A percentile compares a stretch with the other conserved stretches of the same genome.
Evolutionary conservation across 345 rosid species (phyloP).

Genomic region (Raphanus sativus): DNA sequence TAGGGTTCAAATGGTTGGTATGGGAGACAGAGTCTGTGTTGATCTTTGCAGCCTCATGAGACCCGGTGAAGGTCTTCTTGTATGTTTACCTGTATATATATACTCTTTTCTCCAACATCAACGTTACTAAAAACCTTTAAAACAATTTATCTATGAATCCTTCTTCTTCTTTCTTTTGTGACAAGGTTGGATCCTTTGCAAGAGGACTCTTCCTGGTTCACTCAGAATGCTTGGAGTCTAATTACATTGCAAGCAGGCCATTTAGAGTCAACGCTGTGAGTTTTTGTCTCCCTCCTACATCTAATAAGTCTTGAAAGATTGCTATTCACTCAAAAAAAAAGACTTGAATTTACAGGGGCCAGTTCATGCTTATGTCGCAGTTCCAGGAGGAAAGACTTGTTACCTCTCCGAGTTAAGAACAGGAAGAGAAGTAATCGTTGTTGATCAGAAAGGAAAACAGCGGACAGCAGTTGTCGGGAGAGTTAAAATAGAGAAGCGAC

Average conservation of each 20-base stretch:
- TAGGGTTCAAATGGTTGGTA: slow-evolving; percentile 57
- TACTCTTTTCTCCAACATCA: background rate
- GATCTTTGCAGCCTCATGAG: slow-evolving; percentile 94
- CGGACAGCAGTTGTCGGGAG: slow-evolving; percentile 73
- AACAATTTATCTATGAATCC: background rate
- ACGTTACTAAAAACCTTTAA: background rate
- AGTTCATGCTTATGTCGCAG: slow-evolving; percentile 75
- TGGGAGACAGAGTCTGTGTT: slow-evolving; percentile 94
- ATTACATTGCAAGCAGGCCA: slow-evolving; percentile 88
- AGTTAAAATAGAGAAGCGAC: slow-evolving; percentile 83
- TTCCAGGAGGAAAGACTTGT: slow-evolving; percentile 85
- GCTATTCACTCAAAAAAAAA: background rate
- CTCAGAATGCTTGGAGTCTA: slow-evolving; percentile 85
- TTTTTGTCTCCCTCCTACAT: slow-evolving; percentile 5
- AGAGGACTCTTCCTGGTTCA: slow-evolving; percentile 92
- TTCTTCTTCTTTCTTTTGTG: background rate
- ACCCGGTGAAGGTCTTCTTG: slow-evolving; percentile 94
- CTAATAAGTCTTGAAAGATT: background rate
- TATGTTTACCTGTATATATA: slow-evolving; percentile 38
- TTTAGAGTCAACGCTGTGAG: slow-evolving; percentile 90
- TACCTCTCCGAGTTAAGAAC: slow-evolving; percentile 83
- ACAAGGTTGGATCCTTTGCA: slow-evolving; percentile 86
- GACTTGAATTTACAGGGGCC: slow-evolving; percentile 56
- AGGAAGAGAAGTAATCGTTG: slow-evolving; percentile 66
- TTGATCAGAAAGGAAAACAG: slow-evolving; percentile 62